Evolutionary conservation across 352 stramenopile species (phyloP).

Genomic region (Elongisporangium anandrum): DNA sequence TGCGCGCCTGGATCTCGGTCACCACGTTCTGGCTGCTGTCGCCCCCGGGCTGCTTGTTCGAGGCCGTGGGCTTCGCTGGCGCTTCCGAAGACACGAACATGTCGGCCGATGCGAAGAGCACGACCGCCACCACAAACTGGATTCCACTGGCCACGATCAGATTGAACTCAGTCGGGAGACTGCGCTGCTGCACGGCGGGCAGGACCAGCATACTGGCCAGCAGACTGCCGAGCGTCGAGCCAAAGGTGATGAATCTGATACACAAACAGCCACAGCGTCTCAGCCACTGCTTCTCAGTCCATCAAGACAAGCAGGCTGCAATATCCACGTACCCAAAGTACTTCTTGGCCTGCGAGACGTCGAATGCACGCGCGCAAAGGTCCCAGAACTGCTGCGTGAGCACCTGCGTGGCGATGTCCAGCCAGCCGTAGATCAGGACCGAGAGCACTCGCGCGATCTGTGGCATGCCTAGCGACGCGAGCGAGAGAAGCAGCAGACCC

Average conservation of each 20-base stretch:
- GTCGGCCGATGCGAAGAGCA: constrained; percentile 51
- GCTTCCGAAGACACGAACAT: constrained; percentile 23
- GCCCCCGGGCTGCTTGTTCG: constrained; percentile 1
- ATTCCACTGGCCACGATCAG: constrained; percentile 50
- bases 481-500: constrained; percentile 38
- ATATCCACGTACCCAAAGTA: constrained; percentile 57
- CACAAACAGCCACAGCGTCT: not conserved
- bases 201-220: constrained; percentile 72
- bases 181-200: constrained; percentile 37
- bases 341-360: constrained; percentile 79
- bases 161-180: constrained; percentile 71
- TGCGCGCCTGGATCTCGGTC: constrained; percentile 58
- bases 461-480: constrained; percentile 40
- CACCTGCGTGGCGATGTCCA: constrained; percentile 70
- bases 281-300: not conserved
- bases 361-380: constrained; percentile 74
- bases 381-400: constrained; percentile 87
- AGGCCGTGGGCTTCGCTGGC: constrained; percentile 3
- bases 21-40: not conserved
- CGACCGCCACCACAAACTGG: constrained; percentile 49
- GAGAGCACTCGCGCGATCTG: constrained; percentile 34
- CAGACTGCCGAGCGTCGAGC: constrained; percentile 73
- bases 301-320: not conserved
- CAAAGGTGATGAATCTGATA: constrained; percentile 74
- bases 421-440: constrained; percentile 76